Percentiles rank a stretch among this genome's conserved stretches.
These are phyloP conservation scores for Fraxinus velutina DNA, from an alignment of 305 asterid genomes.

Conservation along the genomic window DNA sequence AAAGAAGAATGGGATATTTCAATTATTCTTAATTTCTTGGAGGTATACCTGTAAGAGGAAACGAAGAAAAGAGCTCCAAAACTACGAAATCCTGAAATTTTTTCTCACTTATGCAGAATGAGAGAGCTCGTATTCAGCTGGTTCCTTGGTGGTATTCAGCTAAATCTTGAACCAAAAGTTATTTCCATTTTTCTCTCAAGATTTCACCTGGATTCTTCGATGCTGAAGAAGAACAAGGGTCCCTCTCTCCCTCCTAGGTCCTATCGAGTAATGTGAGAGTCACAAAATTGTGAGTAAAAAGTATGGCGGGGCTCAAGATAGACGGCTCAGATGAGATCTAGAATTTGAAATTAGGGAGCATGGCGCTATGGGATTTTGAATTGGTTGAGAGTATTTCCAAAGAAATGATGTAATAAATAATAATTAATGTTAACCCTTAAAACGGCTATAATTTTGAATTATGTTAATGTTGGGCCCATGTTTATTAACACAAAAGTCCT, in stretches of 20 bases:
- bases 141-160: slow-evolving; percentile 6
- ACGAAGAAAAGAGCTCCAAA: slow-evolving; percentile 54
- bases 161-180: slow-evolving; percentile 23
- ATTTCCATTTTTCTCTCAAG: background rate
- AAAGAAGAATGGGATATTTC: background rate
- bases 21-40: slow-evolving; percentile 13
- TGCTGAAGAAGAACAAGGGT: background rate
- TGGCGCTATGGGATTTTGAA: slow-evolving; percentile 47
- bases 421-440: background rate
- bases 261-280: slow-evolving; percentile 9
- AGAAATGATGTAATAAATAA: background rate
- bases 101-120: slow-evolving; percentile 27
- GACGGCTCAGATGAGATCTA: slow-evolving; percentile 38
- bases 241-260: slow-evolving; percentile 19
- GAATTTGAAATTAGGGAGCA: slow-evolving; percentile 29
- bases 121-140: slow-evolving; percentile 7
- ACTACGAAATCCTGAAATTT: slow-evolving; percentile 51
- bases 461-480: too few species aligned
- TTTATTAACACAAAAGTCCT: too few species aligned
- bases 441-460: background rate
- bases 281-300: slow-evolving; percentile 25
- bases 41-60: slow-evolving; percentile 59
- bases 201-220: background rate
- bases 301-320: slow-evolving; percentile 15
- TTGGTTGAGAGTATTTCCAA: slow-evolving; percentile 21